These are phyloP conservation scores for Kingdonia uniflora DNA, from an alignment of 164 flowering plant species.

Conservation along the genomic window DNA sequence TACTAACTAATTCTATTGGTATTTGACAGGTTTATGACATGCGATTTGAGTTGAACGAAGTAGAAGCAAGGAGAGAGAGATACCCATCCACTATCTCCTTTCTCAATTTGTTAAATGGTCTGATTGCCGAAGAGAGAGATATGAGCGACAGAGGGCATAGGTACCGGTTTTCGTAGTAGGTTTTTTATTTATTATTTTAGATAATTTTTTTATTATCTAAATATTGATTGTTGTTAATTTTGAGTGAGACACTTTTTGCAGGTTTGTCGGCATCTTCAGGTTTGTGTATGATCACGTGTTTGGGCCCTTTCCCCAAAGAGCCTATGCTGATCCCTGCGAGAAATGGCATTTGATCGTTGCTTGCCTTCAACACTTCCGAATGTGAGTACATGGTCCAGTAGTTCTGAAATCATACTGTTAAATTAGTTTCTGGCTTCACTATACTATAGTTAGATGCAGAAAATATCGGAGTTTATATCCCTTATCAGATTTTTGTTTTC, in stretches of 20 bases:
- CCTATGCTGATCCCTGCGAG: constrained; percentile 90
- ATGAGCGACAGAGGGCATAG: constrained; percentile 85
- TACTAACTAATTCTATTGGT: too few relatives aligned
- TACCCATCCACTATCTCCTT: constrained; percentile 97
- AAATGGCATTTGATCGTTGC: constrained; percentile 94
- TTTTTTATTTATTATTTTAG: not conserved
- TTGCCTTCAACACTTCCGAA: constrained; percentile 85
- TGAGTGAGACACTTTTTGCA: constrained; percentile 17
- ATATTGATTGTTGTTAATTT: not conserved
- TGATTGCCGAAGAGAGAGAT: constrained; percentile 80
- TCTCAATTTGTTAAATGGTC: constrained; percentile 79
- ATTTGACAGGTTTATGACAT: constrained; percentile 84
- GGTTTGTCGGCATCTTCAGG: constrained; percentile 88
- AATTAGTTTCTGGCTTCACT: too few relatives aligned
- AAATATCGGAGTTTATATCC: too few relatives aligned
- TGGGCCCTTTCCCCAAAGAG: constrained; percentile 94
- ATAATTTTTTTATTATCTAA: not conserved
- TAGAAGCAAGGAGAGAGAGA: constrained; percentile 85
- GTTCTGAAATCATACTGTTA: too few relatives aligned
- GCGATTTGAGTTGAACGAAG: constrained; percentile 93
- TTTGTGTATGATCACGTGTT: constrained; percentile 91
- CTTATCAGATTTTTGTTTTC: too few relatives aligned
- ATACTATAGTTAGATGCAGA: too few relatives aligned
- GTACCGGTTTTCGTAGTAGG: constrained; percentile 23
- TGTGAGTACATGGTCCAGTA: constrained; percentile 39